These are phyloP conservation scores for Arthromyces matolae DNA, from an alignment of 768 basidiomycete genomes.

Conservation along the genomic window DNA sequence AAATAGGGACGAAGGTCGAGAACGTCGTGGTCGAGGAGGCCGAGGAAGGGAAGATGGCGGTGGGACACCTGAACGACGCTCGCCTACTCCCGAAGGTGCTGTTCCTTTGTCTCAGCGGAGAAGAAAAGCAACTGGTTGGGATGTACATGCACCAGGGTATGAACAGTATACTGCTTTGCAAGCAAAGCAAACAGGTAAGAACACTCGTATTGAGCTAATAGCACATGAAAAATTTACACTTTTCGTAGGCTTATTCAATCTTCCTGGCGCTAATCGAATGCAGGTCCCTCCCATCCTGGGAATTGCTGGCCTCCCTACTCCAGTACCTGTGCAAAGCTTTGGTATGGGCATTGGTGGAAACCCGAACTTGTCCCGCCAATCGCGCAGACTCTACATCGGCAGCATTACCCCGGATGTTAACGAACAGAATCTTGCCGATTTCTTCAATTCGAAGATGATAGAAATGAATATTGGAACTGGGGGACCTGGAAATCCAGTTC, in stretches of 20 bases:
- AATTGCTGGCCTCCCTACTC: slow-evolving; percentile 77
- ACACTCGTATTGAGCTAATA: too few relatives aligned
- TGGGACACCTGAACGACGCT: slow-evolving; percentile 75
- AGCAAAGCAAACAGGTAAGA: slow-evolving; percentile 94
- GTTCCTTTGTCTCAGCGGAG: slow-evolving; percentile 81
- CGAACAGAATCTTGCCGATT: slow-evolving; percentile 86
- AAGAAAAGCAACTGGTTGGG: slow-evolving; percentile 92
- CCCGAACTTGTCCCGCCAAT: slow-evolving; percentile 89
- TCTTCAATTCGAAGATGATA: slow-evolving; percentile 95
- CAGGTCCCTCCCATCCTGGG: slow-evolving; percentile 81
- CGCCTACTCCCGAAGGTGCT: slow-evolving; percentile 86
- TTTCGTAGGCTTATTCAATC: slow-evolving; percentile 86
- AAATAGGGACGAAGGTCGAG: slow-evolving; percentile 31
- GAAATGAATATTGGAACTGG: slow-evolving; percentile 88
- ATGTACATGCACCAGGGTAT: slow-evolving; percentile 92
- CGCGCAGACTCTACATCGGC: slow-evolving; percentile 93
- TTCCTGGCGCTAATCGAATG: slow-evolving; percentile 91
- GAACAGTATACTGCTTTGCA: slow-evolving; percentile 94
- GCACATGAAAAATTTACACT: too few relatives aligned
- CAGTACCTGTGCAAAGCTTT: slow-evolving; percentile 79
- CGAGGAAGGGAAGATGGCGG: slow-evolving; percentile 46
- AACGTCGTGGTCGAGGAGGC: slow-evolving; percentile 35
- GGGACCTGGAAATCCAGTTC: slow-evolving; percentile 82
- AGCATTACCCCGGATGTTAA: slow-evolving; percentile 94
- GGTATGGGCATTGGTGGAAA: slow-evolving; percentile 85